Conservation (phyloP, 495 filamentous ascomycete genomes). For the Aspergillus nanangensis region DNA sequence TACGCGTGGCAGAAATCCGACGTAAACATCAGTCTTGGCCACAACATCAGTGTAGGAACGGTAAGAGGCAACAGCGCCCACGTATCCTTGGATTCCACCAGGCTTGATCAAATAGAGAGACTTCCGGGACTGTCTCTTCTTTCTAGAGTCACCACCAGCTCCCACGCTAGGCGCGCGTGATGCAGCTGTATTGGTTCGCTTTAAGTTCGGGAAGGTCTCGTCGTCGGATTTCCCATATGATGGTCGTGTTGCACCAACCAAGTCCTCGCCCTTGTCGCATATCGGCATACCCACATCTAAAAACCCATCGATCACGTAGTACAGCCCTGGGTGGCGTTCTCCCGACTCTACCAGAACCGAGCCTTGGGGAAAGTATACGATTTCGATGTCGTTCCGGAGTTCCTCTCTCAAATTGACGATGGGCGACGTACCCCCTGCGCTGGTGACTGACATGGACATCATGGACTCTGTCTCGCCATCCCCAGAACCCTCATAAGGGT, state of each 20-base stretch:
- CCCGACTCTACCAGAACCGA: constrained; percentile 97
- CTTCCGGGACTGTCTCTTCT: constrained; percentile 51
- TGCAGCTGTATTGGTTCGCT: constrained; percentile 43
- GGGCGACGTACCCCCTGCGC: constrained; percentile 49
- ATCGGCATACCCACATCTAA: constrained; percentile 80
- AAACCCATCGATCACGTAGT: constrained; percentile 97
- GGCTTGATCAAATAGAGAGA: constrained; percentile 93
- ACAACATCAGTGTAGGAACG: constrained; percentile 94
- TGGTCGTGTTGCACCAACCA: constrained; percentile 32
- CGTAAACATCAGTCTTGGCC: constrained; percentile 97
- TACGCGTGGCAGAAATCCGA: constrained; percentile 84
- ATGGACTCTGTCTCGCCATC: constrained; percentile 88
- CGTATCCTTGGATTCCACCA: constrained; percentile 89
- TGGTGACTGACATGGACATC: constrained; percentile 60
- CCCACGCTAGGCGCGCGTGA: constrained; percentile 33
- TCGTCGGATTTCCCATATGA: constrained; percentile 27
- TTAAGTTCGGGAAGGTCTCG: constrained; percentile 45
- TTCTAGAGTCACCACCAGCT: constrained; percentile 35
- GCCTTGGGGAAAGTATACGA: constrained; percentile 93
- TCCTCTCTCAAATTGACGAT: constrained; percentile 61
- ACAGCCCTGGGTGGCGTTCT: constrained; percentile 90
- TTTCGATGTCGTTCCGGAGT: constrained; percentile 87
- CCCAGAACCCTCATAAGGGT: constrained; percentile 74
- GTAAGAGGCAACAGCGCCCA: constrained; percentile 89
- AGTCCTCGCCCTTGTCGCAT: constrained; percentile 46